Conservation (phyloP, 2,329 filamentous ascomycete species). For the Colletotrichum lupini region DNA sequence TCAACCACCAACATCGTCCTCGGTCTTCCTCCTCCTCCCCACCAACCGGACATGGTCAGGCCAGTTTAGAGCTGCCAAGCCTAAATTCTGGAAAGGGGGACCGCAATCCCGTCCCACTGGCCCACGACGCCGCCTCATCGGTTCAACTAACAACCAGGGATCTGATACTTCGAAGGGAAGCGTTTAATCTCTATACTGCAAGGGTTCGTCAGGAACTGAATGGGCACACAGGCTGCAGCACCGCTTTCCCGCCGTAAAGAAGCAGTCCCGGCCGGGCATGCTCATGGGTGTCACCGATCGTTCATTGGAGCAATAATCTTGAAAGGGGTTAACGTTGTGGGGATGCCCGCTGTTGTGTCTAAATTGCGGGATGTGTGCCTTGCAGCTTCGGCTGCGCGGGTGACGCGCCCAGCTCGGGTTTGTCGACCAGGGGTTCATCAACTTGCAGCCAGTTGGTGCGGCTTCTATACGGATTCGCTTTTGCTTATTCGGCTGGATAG, state of each 20-base stretch:
- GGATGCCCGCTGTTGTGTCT: constrained; percentile 29
- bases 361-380: constrained; percentile 34
- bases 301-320: constrained; percentile 31
- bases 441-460: not conserved
- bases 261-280: not conserved
- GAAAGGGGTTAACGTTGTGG: constrained; percentile 28
- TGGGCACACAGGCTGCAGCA: not conserved
- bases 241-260: not conserved
- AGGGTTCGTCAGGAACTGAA: not conserved
- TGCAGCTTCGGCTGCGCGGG: constrained; percentile 21
- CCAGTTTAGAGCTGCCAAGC: constrained; percentile 22
- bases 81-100: constrained; percentile 22
- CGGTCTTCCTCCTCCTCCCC: not conserved
- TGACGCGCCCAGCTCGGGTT: not conserved
- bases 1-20: not conserved
- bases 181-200: constrained; percentile 20
- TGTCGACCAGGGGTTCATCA: not conserved
- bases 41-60: constrained; percentile 12
- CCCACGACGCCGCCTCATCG: constrained; percentile 25
- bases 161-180: not conserved
- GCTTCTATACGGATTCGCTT: not conserved
- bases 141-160: constrained; percentile 2
- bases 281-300: not conserved
- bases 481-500: not conserved
- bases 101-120: constrained; percentile 9